phyloP scores from a whole-genome alignment of 371 early-diverging fungal genomes.

The Dinochytrium kinnereticum region DNA sequence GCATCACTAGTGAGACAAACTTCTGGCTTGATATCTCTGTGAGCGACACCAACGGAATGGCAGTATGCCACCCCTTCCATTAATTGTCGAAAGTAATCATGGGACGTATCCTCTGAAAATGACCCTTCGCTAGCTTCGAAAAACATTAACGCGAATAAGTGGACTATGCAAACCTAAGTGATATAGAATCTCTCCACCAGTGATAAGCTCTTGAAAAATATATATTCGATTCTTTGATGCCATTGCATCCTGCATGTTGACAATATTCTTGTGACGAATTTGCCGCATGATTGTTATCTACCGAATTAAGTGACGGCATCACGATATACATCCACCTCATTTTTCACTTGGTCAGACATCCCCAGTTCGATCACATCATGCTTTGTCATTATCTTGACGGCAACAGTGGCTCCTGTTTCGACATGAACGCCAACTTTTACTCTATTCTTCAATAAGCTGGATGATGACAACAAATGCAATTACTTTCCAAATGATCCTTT shows the following conservation, averaged over 20 bases:
- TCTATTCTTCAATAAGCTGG: neutral
- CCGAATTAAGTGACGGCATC: neutral
- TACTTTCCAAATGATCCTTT: constrained; percentile 27
- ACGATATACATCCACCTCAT: neutral
- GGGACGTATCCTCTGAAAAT: neutral
- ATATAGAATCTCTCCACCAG: constrained; percentile 26
- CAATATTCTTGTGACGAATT: constrained; percentile 18
- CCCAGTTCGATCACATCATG: constrained; percentile 22
- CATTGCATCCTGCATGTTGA: constrained; percentile 25
- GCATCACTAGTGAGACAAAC: neutral
- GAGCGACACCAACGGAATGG: constrained; percentile 57
- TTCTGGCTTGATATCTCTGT: constrained; percentile 59
- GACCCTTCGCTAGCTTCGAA: constrained; percentile 17
- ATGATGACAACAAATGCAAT: constrained; percentile 1
- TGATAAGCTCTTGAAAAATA: constrained; percentile 23
- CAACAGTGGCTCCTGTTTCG: constrained; percentile 13
- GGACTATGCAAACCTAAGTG: constrained; percentile 16
- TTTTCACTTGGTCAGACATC: constrained; percentile 28
- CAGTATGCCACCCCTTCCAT: constrained; percentile 54
- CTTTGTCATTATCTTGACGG: constrained; percentile 20
- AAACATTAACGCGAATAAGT: no score
- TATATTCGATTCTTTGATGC: constrained; percentile 19
- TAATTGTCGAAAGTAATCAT: constrained; percentile 52
- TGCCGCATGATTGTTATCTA: constrained; percentile 22
- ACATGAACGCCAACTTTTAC: constrained; percentile 22